phyloP scores from a whole-genome alignment of 768 basidiomycete genomes.

The Leccinum rimulosum region DNA sequence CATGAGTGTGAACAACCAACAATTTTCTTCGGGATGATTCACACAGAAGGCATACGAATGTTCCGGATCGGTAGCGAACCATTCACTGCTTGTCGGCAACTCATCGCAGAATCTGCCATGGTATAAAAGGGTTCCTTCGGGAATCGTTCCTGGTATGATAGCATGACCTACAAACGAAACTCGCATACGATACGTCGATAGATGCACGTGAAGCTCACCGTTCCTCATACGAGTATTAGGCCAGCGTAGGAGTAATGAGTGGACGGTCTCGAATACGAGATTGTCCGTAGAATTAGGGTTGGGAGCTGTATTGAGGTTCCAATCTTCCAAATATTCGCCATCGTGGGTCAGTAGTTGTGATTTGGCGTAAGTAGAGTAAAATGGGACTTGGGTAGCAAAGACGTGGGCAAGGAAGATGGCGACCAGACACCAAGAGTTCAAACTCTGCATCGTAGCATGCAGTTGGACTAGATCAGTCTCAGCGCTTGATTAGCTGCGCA shows the following conservation, averaged over 20 bases:
- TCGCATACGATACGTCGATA: not conserved
- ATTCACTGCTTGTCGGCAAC: constrained; percentile 28
- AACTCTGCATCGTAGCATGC: not conserved
- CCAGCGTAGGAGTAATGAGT: constrained; percentile 38
- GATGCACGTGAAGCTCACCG: constrained; percentile 13
- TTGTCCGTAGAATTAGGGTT: constrained; percentile 26
- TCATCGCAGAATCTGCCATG: constrained; percentile 21
- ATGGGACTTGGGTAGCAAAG: not conserved
- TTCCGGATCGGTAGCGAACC: constrained; percentile 34
- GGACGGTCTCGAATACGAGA: constrained; percentile 20
- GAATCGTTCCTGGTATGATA: constrained; percentile 30
- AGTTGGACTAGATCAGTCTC: not conserved
- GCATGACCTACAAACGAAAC: constrained; percentile 4
- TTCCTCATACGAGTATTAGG: constrained; percentile 44
- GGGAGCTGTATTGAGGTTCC: not conserved
- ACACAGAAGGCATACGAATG: constrained; percentile 39
- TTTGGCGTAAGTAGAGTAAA: not conserved
- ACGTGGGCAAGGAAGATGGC: not conserved
- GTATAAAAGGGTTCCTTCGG: constrained; percentile 34
- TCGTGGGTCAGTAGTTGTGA: not conserved
- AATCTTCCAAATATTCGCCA: not conserved
- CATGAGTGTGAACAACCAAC: constrained; percentile 32
- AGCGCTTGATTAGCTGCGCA: not conserved
- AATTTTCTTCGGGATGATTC: constrained; percentile 6
- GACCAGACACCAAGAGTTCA: not conserved